Base-by-base conservation (phyloP, 441 rosid species). In the Flueggea neowawraea region DNA sequence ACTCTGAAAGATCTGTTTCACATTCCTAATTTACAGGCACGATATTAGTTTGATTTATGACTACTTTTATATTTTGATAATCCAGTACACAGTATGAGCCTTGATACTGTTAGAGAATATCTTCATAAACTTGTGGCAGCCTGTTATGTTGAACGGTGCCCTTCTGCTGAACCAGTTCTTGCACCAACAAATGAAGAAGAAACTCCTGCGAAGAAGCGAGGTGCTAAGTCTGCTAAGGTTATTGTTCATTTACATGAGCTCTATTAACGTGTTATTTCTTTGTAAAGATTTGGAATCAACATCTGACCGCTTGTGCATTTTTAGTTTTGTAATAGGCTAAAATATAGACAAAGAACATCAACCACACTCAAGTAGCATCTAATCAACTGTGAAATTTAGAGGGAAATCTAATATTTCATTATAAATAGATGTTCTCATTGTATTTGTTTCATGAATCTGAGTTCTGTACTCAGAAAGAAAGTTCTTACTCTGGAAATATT, bases 141-240 rank as follows among this genome's bases (percentile, higher is more conserved):
- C 31, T 92, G 36, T 69, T 91, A 75, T 67, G 81, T 89, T 71
- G 97, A 95, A 68, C 90, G 84, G 43, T 85, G 96, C 74, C 97
- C 97, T 44, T 69, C 81, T 51, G 72, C 90, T 12, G 97, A 85
- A 68, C 92, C 99, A 31, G 66, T 81, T 70, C 75, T 95, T 73
- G 69, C 75, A 52, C 67, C 73, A 15, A 79, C 82, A 56, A 74
- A 69, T 70, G 88, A 82, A 73, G 82, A 80, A 54, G 87, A 76
- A 62, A 62, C 70, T 57, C 70, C 72, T 61, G 67, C 81, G 50
- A 86, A 55, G 78, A 93, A 77, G 72, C 82, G 76, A 68, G 86
- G 77, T 70, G 31, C 90, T 41, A 89, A 84, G 70, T 82, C 84
- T 72, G 70, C 84, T 54, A 88, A 88, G 97, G 96, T 93, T 78